Base-by-base conservation (phyloP, 495 filamentous ascomycete species). In the Endocarpon pusillum region DNA sequence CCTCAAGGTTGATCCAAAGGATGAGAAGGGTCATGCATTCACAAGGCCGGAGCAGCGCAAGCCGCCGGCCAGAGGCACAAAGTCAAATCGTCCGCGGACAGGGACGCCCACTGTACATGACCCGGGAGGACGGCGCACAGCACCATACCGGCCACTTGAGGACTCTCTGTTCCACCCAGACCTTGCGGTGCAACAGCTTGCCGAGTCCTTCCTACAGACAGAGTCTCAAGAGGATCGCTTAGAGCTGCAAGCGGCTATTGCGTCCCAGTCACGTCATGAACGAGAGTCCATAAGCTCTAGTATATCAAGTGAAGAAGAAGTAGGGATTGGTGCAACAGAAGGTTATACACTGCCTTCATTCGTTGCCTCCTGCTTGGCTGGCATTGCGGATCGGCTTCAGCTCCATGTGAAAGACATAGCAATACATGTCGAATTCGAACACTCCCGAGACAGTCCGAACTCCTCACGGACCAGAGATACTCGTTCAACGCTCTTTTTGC, bases 141-240 rank as follows among this genome's bases (percentile, higher is more conserved):
- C 14, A 14, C 7, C 28, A 14, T n/a, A 5, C 28, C 7, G 5
- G 12, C 5, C 5, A 14, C 28, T 31, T 14, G 20, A 22, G 38
- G 46, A 48, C 19, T 25, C 35, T 39, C 20, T 7, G n/a, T n/a
- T 25, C 18, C 15, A 26, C 23, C 38, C 32, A 41, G 14, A 32
- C 17, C n/a, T 39, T 6, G 41, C 46, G n/a, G 61, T 82, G n/a
- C 67, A 75, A 40, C 77, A 87, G 37, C 64, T 96, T 20, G 87
- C 87, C 3, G 66, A 84, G 50, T 91, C 81, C 0, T 94, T 94
- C 53, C 61, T 96, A 10, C 67, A 83, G 42, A 69, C 81, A 1
- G 81, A 94, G 42, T 79, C 84, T 1, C 52, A 51, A 26, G 69
- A 78, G 36, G 80, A 89, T 46, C 78, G 73, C 42, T 67, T 67